Evolutionary conservation across 192 early-diverging fungal species (phyloP).

Genomic region (Coemansia javaensis): DNA sequence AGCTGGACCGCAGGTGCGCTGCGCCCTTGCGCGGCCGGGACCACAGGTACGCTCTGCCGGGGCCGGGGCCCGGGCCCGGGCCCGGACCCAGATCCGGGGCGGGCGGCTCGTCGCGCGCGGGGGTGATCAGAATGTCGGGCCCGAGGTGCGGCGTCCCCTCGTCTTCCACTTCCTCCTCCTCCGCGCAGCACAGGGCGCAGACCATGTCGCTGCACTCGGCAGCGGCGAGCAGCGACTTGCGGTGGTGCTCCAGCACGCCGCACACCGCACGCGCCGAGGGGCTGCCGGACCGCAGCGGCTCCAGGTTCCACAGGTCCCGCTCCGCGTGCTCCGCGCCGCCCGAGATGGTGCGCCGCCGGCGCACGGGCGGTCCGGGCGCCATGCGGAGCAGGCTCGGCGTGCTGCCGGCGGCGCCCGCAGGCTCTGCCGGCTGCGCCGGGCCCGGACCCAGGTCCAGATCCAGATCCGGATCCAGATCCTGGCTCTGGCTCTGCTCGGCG

Average conservation of each 20-base stretch:
- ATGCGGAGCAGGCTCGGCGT: too few species aligned
- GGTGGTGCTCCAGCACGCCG: constrained; percentile 35
- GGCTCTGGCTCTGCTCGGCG: constrained; percentile 28
- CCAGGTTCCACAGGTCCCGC: constrained; percentile 14
- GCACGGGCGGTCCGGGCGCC: neutral
- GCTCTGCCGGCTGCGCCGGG: too few species aligned
- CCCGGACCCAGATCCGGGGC: neutral
- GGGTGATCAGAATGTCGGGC: neutral
- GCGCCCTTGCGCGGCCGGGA: too few species aligned
- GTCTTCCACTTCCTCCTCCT: too few species aligned
- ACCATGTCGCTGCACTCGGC: constrained; percentile 43
- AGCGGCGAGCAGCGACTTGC: constrained; percentile 45
- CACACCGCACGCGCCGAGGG: constrained; percentile 21
- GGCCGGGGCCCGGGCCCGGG: too few species aligned
- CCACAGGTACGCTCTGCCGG: too few species aligned
- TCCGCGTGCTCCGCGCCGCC: constrained; percentile 1
- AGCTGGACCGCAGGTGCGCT: too few species aligned
- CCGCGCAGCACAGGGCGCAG: constrained; percentile 2
- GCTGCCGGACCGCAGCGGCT: constrained; percentile 3
- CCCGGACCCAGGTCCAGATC: constrained; percentile 1
- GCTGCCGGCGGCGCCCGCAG: too few species aligned
- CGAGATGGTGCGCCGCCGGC: constrained; percentile 12
- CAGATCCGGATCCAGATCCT: constrained; percentile 2
- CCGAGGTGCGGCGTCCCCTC: too few species aligned
- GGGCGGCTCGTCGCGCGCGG: neutral